phyloP scores from a whole-genome alignment of 2,329 filamentous ascomycete species.

The Fusarium nodosum region DNA sequence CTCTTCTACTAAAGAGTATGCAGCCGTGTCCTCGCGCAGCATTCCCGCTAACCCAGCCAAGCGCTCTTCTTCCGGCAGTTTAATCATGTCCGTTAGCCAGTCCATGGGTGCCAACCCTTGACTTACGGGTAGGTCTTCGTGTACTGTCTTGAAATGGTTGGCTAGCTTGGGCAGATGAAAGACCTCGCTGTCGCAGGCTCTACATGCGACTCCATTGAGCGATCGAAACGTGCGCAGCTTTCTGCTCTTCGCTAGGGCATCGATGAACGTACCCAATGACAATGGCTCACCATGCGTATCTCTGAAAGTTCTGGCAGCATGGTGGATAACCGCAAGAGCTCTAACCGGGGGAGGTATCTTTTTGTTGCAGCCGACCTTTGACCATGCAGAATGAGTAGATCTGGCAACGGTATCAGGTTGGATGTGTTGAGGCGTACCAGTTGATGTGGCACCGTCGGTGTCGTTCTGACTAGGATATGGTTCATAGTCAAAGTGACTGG shows the following conservation, averaged over 20 bases:
- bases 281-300: constrained; percentile 69
- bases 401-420: constrained; percentile 67
- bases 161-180: constrained; percentile 72
- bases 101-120: constrained; percentile 51
- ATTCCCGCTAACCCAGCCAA: constrained; percentile 51
- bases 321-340: constrained; percentile 73
- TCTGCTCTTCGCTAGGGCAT: constrained; percentile 68
- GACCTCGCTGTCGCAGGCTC: constrained; percentile 62
- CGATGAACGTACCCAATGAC: constrained; percentile 70
- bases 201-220: constrained; percentile 68
- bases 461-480: constrained; percentile 18
- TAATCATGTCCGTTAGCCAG: constrained; percentile 64
- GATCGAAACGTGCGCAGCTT: constrained; percentile 69
- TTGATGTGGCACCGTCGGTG: constrained; percentile 4
- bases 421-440: constrained; percentile 54
- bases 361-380: constrained; percentile 69
- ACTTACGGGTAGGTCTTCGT: constrained; percentile 52
- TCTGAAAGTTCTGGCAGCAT: constrained; percentile 70
- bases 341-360: constrained; percentile 73
- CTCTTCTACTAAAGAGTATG: constrained; percentile 54
- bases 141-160: constrained; percentile 67
- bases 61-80: constrained; percentile 54
- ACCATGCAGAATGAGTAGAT: constrained; percentile 74
- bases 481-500: constrained; percentile 12
- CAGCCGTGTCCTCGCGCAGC: constrained; percentile 52